A percentile compares a stretch with the other conserved stretches of the same genome.
These are phyloP conservation scores for Salvia splendens DNA, from an alignment of 257 asterid genomes.

Conservation along the genomic window DNA sequence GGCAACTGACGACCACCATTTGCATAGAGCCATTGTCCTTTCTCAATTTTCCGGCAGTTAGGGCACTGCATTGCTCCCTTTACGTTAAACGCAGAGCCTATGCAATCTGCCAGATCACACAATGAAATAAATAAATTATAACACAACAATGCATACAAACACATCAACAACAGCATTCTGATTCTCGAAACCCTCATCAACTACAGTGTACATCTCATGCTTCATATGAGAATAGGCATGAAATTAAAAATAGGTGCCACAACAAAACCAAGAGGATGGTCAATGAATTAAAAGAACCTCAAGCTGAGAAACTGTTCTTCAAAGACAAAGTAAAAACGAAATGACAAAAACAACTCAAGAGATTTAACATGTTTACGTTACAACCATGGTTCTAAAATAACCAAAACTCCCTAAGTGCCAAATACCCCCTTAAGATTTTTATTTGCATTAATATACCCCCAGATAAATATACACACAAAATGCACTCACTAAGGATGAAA, in stretches of 20 bases:
- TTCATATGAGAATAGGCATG: background rate
- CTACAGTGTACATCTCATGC: background rate
- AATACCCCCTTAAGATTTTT: too few species aligned
- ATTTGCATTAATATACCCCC: too few species aligned
- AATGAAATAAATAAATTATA: conserved; percentile 13
- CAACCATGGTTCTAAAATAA: too few species aligned
- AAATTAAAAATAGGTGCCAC: background rate
- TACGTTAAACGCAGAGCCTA: conserved; percentile 89
- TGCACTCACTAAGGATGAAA: too few species aligned
- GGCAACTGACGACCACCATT: conserved; percentile 54
- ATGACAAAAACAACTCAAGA: too few species aligned
- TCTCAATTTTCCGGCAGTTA: too few species aligned
- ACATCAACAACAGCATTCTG: background rate
- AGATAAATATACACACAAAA: too few species aligned
- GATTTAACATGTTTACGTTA: too few species aligned
- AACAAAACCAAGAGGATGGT: conserved; percentile 3
- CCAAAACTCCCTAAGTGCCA: too few species aligned
- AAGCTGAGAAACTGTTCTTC: too few species aligned
- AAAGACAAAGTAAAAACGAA: too few species aligned
- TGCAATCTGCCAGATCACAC: conserved; percentile 73
- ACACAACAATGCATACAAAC: background rate
- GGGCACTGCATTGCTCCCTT: conserved; percentile 98
- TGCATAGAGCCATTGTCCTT: too few species aligned
- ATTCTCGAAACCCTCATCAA: conserved; percentile 16
- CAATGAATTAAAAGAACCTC: background rate